A percentile compares a stretch with the other conserved stretches of the same genome.
Evolutionary conservation across 495 filamentous ascomycete genomes (phyloP).

Genomic region (Aspergillus baeticus): DNA sequence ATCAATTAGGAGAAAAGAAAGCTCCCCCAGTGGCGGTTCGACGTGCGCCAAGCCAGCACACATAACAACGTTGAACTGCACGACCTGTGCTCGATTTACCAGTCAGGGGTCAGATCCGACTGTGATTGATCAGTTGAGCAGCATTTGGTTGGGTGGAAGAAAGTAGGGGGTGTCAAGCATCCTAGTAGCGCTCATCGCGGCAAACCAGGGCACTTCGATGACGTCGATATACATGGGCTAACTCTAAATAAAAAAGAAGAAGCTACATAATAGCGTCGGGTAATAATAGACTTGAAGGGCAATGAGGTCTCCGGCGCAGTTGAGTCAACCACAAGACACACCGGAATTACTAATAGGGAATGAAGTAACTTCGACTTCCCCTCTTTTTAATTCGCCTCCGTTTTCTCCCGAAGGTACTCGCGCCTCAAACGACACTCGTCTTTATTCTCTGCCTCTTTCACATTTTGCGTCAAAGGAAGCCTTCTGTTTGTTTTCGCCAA

Average conservation of each 20-base stretch:
- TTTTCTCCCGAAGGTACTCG: background rate
- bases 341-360: slow-evolving; percentile 8
- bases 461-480: background rate
- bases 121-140: no score
- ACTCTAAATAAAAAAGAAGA: background rate
- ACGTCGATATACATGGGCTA: slow-evolving; percentile 1
- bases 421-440: background rate
- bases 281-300: background rate
- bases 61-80: no score
- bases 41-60: no score
- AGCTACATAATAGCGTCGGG: background rate
- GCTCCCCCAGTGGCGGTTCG: no score
- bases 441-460: slow-evolving; percentile 3
- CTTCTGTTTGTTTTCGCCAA: background rate
- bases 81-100: no score
- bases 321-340: background rate
- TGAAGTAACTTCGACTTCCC: background rate
- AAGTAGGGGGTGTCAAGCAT: no score
- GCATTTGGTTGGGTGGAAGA: no score
- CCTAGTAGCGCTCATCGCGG: background rate
- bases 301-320: background rate
- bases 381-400: slow-evolving; percentile 1
- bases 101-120: no score
- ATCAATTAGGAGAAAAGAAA: no score
- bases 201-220: background rate